Base-by-base conservation (phyloP, 805 yeast genomes). In the Pichia nanzhaoensis region DNA sequence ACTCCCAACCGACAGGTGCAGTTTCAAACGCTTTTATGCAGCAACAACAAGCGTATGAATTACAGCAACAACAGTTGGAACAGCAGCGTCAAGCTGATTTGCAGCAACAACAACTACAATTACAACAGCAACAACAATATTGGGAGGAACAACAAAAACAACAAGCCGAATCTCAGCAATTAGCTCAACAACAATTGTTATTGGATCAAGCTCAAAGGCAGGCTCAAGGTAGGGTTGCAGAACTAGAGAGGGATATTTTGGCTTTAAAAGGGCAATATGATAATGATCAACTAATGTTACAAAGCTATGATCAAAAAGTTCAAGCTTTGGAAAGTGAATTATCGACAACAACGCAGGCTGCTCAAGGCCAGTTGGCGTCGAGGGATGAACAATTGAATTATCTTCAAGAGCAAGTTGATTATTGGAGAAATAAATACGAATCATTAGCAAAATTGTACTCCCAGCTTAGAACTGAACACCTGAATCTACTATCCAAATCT, bases 401-500 rank as follows among this genome's bases (percentile, higher is more conserved):
- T 44, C 61, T 87, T 38, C 88, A 83, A 56, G 90, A 85, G 44
- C 95, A 89, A 63, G 73, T 84, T 35, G 68, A 63, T 22, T 74
- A 77, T 49, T 90, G 96, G 95, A 79, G 85, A 50, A 77, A 77
- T 44, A 90, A 90, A 67, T 90, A 90, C 64, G 96, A 89, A 58
- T 75, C 93, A 0, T 71, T 90, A 51, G 96, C 96, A 5, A 87
- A 87, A 57, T 70, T 90, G 52, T 90, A 90, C 63, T 82, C 95
- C 2, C 96, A 89, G 65, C 70, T 90, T 54, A 82, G 97, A 59
- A 95, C 86, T 64, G 97, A 90, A 64, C 96, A 90, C 60, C 71
- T 90, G 57, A 84, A 81, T 51, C 66, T 89, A 45, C 72, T 90
- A 58, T 73, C 84, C 42, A 83, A 82, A 58, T 82, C 82, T 59